Base-by-base conservation (phyloP, 2,329 filamentous ascomycete genomes). In the Pezicula neosporulosa region DNA sequence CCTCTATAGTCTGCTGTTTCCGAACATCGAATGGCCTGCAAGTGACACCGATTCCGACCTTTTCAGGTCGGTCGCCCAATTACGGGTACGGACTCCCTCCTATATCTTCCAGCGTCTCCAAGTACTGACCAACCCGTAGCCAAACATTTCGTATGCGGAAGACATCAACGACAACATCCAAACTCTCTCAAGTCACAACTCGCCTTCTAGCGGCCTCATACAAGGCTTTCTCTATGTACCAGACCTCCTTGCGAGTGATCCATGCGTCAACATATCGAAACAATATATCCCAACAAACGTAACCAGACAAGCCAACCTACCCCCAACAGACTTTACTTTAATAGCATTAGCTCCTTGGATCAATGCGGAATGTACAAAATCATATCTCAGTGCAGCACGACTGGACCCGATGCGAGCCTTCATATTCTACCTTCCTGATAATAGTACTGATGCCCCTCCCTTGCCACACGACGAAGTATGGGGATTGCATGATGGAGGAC, bases 261-360 rank as follows among this genome's bases (percentile, higher is more conserved):
- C 76, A 0, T 97, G 92, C 71, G 76, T 77, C 64, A 73, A 82
- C 15, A 70, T 80, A 44, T 82, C 86, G 39, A 77, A 77, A 38
- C 68, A 78, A n/a, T 83, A 86, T 59, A 77, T 97, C 8, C 89
- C 91, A 1, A 61, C 68, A 36, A 92, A 94, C 67, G 89, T 84
- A 49, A 96, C 90, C 12, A 82, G 86, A 15, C 78, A 81, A 60
- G 67, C 70, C n/a, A 78, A 94, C 62, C 80, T 97, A 1, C 83
- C 84, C 0, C 74, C 77, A 0, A 78, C 78, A 45, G 83, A 87
- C 58, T 90, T 89, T 67, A 83, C 86, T 50, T 75, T 91, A 47
- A 82, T 97, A 60, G 92, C 88, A 27, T 72, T 97, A 48, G 92
- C 90, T 21, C 93, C 93, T 27, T 97, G 93, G 92, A 83, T 90